Evolutionary conservation across 164 flowering plant species (phyloP).

Genomic region (Cinnamomum micranthum): DNA sequence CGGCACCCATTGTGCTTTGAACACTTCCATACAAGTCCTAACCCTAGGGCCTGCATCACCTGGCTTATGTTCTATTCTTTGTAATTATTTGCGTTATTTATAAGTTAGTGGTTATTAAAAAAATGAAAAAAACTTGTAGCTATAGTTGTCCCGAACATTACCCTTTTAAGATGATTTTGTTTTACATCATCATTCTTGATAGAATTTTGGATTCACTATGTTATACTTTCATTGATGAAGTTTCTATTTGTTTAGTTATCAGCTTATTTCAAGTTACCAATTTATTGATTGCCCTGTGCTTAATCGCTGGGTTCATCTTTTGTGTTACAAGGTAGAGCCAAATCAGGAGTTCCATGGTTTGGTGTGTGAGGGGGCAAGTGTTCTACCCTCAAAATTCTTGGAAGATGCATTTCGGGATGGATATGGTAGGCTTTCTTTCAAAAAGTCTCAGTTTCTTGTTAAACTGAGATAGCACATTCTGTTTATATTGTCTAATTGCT

Average conservation of each 20-base stretch:
- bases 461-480: background rate
- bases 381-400: slow-evolving; percentile 85
- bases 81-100: no score
- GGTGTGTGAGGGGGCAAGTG: slow-evolving; percentile 98
- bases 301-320: background rate
- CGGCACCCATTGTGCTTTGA: no score
- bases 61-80: no score
- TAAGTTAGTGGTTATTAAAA: no score
- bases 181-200: background rate
- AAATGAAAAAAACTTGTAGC: no score
- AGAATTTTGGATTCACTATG: background rate
- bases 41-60: no score
- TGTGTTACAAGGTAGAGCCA: slow-evolving; percentile 89
- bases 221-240: background rate
- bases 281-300: background rate
- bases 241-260: background rate
- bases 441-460: background rate
- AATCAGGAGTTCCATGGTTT: slow-evolving; percentile 97
- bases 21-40: no score
- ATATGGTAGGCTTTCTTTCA: slow-evolving; percentile 53
- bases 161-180: background rate
- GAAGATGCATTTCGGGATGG: slow-evolving; percentile 87
- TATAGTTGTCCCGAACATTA: no score
- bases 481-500: background rate
- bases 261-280: background rate